Percentiles rank a stretch among this genome's conserved stretches.
Evolutionary conservation across 2,329 filamentous ascomycete species (phyloP).

Genomic region (Bretziella fagacearum): DNA sequence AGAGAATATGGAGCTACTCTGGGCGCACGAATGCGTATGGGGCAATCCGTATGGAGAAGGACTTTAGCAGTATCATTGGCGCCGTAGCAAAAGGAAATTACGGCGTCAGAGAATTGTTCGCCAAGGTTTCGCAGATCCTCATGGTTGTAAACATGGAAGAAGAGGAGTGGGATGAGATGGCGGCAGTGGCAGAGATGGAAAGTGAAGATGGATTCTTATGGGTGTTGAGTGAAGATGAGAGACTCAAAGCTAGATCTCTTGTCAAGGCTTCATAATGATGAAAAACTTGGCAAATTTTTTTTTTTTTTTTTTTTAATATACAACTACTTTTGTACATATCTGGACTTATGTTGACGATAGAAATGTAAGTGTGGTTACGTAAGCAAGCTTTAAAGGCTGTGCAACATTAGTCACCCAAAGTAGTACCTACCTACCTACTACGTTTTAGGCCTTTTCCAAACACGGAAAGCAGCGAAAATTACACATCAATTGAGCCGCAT

Average conservation of each 20-base stretch:
- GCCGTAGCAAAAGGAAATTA: constrained; percentile 57
- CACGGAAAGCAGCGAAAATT: too few species aligned
- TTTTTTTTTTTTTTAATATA: neutral
- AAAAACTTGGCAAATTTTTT: neutral
- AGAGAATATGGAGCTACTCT: constrained; percentile 65
- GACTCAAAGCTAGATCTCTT: constrained; percentile 52
- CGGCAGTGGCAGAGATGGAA: constrained; percentile 18
- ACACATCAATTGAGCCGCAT: too few species aligned
- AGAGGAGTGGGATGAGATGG: constrained; percentile 78
- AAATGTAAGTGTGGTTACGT: too few species aligned
- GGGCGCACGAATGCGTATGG: constrained; percentile 68
- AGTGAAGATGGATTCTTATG: constrained; percentile 49
- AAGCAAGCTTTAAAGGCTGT: too few species aligned
- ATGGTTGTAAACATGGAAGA: constrained; percentile 90
- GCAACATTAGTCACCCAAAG: neutral
- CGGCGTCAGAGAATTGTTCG: constrained; percentile 59
- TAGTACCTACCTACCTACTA: neutral
- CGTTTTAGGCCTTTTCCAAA: neutral
- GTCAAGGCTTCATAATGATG: constrained; percentile 24
- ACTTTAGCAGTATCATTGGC: constrained; percentile 59
- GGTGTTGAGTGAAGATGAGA: constrained; percentile 58
- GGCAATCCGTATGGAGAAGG: constrained; percentile 66
- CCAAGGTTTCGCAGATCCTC: constrained; percentile 59
- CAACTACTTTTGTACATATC: too few species aligned
- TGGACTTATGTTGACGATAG: too few species aligned